Evolutionary conservation across 2,329 filamentous ascomycete species (phyloP).

Genomic region (Thermoascus crustaceus): DNA sequence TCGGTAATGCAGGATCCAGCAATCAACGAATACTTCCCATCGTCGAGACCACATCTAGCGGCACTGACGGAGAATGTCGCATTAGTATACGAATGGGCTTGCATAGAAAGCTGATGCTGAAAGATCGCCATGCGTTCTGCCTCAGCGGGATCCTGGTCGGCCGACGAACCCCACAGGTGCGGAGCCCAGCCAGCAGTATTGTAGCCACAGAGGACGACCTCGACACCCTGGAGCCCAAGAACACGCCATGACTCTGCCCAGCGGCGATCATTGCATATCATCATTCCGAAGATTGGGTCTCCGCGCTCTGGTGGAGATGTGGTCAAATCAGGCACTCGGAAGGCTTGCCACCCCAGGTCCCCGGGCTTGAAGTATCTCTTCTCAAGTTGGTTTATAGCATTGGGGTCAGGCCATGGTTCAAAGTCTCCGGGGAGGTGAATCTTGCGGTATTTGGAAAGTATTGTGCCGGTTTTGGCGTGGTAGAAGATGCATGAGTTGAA

Average conservation of each 20-base stretch:
- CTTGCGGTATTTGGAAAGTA: conserved; percentile 49
- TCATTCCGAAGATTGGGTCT: conserved; percentile 47
- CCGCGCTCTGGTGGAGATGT: conserved; percentile 26
- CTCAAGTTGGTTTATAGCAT: conserved; percentile 47
- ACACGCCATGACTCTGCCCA: conserved; percentile 48
- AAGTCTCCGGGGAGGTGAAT: conserved; percentile 47
- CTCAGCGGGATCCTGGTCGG: conserved; percentile 37
- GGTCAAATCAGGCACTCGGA: conserved; percentile 43
- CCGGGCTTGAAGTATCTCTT: conserved; percentile 49
- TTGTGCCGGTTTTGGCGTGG: conserved; percentile 33
- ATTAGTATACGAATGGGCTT: conserved; percentile 47
- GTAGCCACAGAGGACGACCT: conserved; percentile 44
- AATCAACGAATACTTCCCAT: conserved; percentile 43
- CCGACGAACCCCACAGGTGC: conserved; percentile 35
- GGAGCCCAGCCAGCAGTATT: conserved; percentile 45
- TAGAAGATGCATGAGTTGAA: conserved; percentile 49
- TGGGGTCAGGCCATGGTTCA: conserved; percentile 43
- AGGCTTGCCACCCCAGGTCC: conserved; percentile 46
- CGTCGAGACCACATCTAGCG: conserved; percentile 44
- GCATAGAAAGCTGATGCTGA: conserved; percentile 45
- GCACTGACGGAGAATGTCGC: conserved; percentile 43
- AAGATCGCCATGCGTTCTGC: conserved; percentile 43
- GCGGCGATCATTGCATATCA: conserved; percentile 49
- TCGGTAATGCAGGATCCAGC: conserved; percentile 42
- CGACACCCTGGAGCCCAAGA: conserved; percentile 45